A percentile compares a stretch with the other conserved stretches of the same genome.
These are phyloP conservation scores for Gyromitra esculenta DNA, from an alignment of 2,329 filamentous ascomycete species.

Conservation along the genomic window DNA sequence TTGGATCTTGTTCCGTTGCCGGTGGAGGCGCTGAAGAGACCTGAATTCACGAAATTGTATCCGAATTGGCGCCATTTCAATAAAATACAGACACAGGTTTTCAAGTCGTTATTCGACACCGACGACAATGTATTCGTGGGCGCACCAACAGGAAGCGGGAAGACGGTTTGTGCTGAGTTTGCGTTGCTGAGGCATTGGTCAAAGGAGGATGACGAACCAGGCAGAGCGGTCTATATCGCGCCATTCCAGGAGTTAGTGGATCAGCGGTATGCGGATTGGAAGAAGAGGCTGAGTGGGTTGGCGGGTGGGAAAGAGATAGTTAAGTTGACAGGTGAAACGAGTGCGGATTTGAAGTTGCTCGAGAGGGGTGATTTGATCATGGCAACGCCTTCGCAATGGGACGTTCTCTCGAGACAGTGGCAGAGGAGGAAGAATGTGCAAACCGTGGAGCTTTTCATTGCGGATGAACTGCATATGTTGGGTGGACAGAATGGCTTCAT, in stretches of 20 bases:
- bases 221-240: conserved; percentile 90
- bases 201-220: conserved; percentile 72
- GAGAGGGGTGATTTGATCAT: conserved; percentile 88
- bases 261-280: conserved; percentile 83
- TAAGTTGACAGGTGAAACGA: conserved; percentile 92
- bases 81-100: conserved; percentile 95
- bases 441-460: conserved; percentile 87
- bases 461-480: conserved; percentile 93
- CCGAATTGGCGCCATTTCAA: conserved; percentile 89
- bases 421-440: conserved; percentile 95
- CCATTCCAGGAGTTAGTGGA: conserved; percentile 95
- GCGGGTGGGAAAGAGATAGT: conserved; percentile 87
- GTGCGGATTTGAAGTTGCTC: conserved; percentile 86
- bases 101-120: conserved; percentile 89
- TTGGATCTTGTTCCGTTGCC: conserved; percentile 92
- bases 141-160: conserved; percentile 92
- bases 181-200: conserved; percentile 89
- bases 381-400: conserved; percentile 94
- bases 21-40: conserved; percentile 84
- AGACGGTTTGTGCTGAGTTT: conserved; percentile 96
- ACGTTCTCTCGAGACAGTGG: conserved; percentile 94
- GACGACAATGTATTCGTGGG: conserved; percentile 95
- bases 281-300: conserved; percentile 75
- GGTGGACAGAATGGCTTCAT: conserved; percentile 86
- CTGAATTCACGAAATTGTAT: conserved; percentile 84